Conservation (phyloP, 2,329 filamentous ascomycete genomes). For the Cytospora paraplurivora region DNA sequence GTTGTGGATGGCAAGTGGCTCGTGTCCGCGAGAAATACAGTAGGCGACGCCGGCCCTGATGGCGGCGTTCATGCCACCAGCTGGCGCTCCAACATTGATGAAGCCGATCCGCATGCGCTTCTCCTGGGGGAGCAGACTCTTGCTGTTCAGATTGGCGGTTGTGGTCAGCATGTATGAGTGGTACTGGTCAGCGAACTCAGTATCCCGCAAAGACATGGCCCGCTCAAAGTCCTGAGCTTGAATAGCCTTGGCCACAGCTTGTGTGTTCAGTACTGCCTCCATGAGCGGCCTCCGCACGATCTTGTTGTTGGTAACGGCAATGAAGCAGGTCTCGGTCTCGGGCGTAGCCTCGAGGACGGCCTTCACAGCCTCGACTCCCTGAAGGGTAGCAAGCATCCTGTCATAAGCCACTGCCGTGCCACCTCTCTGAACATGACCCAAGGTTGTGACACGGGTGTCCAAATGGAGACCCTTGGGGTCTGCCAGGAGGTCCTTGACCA, state of each 20-base stretch:
- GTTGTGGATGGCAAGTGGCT: conserved; percentile 90
- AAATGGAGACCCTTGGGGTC: conserved; percentile 74
- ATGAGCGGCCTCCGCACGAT: conserved; percentile 88
- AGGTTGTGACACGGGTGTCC: conserved; percentile 90
- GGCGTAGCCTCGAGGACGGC: conserved; percentile 88
- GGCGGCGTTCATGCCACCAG: conserved; percentile 97
- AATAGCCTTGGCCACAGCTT: conserved; percentile 81
- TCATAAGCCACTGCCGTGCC: conserved; percentile 92
- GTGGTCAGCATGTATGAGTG: conserved; percentile 90
- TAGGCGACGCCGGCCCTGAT: conserved; percentile 92
- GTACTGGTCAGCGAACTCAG: conserved; percentile 93
- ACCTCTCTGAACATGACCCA: conserved; percentile 97
- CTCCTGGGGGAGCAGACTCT: conserved; percentile 66
- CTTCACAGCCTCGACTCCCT: conserved; percentile 92
- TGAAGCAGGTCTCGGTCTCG: conserved; percentile 88
- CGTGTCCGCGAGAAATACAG: conserved; percentile 89
- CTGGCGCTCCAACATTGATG: conserved; percentile 94
- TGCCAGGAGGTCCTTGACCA: conserved; percentile 88
- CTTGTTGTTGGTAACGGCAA: conserved; percentile 97
- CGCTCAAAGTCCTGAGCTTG: conserved; percentile 80
- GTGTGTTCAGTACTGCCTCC: conserved; percentile 83
- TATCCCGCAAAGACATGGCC: conserved; percentile 86
- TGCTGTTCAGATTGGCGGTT: conserved; percentile 70
- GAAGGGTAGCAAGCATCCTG: conserved; percentile 86
- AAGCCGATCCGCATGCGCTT: conserved; percentile 94